These are phyloP conservation scores for Spergularia marina DNA, from an alignment of 148 eudicot species.

Conservation along the genomic window DNA sequence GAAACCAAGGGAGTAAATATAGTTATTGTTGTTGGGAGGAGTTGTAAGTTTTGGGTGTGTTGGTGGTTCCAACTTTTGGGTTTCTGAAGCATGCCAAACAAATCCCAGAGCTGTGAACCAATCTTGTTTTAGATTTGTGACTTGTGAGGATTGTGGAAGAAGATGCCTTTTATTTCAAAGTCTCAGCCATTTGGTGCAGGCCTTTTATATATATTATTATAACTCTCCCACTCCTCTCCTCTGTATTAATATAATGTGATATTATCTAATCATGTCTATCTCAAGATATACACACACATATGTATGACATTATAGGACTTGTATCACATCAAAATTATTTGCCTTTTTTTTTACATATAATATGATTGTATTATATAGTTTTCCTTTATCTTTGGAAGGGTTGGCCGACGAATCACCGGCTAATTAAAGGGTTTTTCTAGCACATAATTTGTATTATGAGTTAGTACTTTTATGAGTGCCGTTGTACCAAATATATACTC, in stretches of 20 bases:
- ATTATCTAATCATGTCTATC: constrained; percentile 6
- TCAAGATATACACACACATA: constrained; percentile 6
- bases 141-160: constrained; percentile 35
- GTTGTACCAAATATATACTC: no score
- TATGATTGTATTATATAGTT: not conserved
- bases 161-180: constrained; percentile 39
- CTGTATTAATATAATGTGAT: not conserved
- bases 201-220: constrained; percentile 20
- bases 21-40: constrained; percentile 29
- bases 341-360: not conserved
- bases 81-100: constrained; percentile 55
- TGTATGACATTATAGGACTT: constrained; percentile 21
- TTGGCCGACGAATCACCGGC: constrained; percentile 2
- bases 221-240: not conserved
- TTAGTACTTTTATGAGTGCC: no score
- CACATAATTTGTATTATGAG: not conserved
- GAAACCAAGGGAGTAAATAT: constrained; percentile 43
- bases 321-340: constrained; percentile 14
- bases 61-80: constrained; percentile 28
- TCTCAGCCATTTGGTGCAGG: constrained; percentile 36
- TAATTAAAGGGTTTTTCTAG: not conserved
- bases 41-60: constrained; percentile 15
- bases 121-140: constrained; percentile 56
- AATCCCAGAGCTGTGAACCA: constrained; percentile 42
- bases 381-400: constrained; percentile 19